phyloP scores from a whole-genome alignment of 2,329 filamentous ascomycete species.

The Allantophomopsis cytisporea region DNA sequence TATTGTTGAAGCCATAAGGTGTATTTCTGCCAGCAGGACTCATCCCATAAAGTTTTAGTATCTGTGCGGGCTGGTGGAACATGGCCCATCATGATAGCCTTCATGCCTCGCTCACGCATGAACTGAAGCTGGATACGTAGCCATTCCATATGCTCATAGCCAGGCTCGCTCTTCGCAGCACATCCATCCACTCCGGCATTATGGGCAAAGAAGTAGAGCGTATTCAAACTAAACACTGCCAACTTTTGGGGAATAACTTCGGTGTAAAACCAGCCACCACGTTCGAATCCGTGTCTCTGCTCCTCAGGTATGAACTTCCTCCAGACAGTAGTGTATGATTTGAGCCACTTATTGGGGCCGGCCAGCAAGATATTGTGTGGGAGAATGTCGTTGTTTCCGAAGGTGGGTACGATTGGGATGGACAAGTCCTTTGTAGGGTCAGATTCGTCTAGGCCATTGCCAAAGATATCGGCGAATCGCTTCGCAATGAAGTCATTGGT shows the following conservation, averaged over 20 bases:
- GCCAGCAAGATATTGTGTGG: conserved; percentile 86
- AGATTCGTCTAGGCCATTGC: conserved; percentile 32
- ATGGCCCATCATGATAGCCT: conserved; percentile 88
- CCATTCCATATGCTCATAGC: conserved; percentile 95
- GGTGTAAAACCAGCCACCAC: conserved; percentile 88
- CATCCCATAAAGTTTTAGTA: conserved; percentile 83
- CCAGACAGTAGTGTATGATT: conserved; percentile 69
- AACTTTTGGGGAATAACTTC: conserved; percentile 81
- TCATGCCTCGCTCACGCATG: conserved; percentile 73
- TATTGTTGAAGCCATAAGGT: conserved; percentile 82
- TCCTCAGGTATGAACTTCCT: conserved; percentile 77
- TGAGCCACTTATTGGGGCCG: conserved; percentile 81
- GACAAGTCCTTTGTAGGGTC: conserved; percentile 42
- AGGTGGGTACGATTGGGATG: conserved; percentile 76
- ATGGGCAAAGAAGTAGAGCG: conserved; percentile 87
- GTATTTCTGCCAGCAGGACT: conserved; percentile 98
- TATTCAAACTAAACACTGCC: conserved; percentile 89
- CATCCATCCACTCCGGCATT: conserved; percentile 94
- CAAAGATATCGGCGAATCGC: conserved; percentile 66
- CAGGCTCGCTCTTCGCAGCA: conserved; percentile 63
- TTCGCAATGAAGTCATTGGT: conserved; percentile 65
- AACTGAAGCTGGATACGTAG: conserved; percentile 77
- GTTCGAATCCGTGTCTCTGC: conserved; percentile 80
- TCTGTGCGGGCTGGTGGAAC: conserved; percentile 81
- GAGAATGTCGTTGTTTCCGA: conserved; percentile 95